Conservation (phyloP, 495 filamentous ascomycete genomes). For the Daldinia vernicosa region DNA sequence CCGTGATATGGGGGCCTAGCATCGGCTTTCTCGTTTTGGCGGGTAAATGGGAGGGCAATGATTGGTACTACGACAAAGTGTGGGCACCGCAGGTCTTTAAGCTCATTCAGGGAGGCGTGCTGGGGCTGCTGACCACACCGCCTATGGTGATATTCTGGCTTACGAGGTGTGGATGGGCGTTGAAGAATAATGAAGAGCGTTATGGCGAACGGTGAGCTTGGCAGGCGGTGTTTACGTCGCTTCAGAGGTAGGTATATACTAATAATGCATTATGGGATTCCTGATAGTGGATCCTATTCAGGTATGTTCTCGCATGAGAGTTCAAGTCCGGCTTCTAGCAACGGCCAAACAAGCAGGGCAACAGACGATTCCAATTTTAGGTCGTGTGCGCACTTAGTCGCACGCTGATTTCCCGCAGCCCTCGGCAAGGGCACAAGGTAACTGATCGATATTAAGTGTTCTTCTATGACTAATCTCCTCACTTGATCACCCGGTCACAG, state of each 20-base stretch:
- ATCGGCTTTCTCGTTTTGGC: slow-evolving; percentile 53
- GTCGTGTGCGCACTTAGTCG: too few species aligned
- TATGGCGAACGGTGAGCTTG: slow-evolving; percentile 36
- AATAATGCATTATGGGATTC: slow-evolving; percentile 21
- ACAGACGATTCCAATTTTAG: not conserved
- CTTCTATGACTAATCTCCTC: not conserved
- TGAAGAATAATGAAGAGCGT: slow-evolving; percentile 42
- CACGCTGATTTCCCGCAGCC: too few species aligned
- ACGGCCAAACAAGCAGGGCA: not conserved
- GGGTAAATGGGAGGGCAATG: slow-evolving; percentile 41
- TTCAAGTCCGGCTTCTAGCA: not conserved
- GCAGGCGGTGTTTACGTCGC: not conserved
- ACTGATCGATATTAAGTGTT: not conserved
- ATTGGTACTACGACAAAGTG: slow-evolving; percentile 51
- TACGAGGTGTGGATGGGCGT: slow-evolving; percentile 53
- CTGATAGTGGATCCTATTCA: not conserved
- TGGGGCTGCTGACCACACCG: slow-evolving; percentile 52
- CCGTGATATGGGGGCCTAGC: slow-evolving; percentile 50
- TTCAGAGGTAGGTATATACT: slow-evolving; percentile 25
- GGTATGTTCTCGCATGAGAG: not conserved
- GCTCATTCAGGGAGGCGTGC: slow-evolving; percentile 50
- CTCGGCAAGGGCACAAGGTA: too few species aligned
- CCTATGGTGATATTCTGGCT: slow-evolving; percentile 54
- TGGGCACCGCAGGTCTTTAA: slow-evolving; percentile 59
- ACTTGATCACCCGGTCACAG: not conserved